These are phyloP conservation scores for Botrytis fragariae DNA, from an alignment of 2,329 filamentous ascomycete genomes.

Conservation along the genomic window DNA sequence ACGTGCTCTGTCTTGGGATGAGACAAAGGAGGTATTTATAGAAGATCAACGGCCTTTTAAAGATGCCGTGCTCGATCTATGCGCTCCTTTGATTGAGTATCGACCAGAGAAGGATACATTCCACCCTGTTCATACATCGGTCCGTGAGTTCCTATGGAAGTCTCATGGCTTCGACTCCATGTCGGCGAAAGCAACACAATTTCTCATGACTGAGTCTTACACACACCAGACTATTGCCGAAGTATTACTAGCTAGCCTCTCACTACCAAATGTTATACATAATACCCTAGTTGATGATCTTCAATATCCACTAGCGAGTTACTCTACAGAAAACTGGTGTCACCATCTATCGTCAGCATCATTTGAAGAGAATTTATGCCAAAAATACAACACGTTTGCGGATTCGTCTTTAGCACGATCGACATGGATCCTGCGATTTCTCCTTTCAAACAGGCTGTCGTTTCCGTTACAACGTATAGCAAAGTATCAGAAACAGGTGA, in stretches of 20 bases:
- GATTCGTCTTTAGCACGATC: slow-evolving; percentile 1
- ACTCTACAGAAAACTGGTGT: slow-evolving; percentile 18
- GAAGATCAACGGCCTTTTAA: slow-evolving; percentile 14
- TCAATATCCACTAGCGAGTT: slow-evolving; percentile 5
- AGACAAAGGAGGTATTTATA: not conserved
- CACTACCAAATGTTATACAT: not conserved
- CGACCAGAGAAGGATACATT: slow-evolving; percentile 12
- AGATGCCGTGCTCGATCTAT: slow-evolving; percentile 11
- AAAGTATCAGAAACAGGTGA: slow-evolving; percentile 14
- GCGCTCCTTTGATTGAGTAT: slow-evolving; percentile 16
- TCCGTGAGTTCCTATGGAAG: slow-evolving; percentile 7
- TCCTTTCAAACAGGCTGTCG: slow-evolving; percentile 5
- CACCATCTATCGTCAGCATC: slow-evolving; percentile 13
- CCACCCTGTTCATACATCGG: not conserved
- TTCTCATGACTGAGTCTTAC: slow-evolving; percentile 14
- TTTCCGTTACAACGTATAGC: slow-evolving; percentile 17
- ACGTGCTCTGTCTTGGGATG: slow-evolving; percentile 16
- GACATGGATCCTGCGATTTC: slow-evolving; percentile 17
- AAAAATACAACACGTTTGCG: not conserved
- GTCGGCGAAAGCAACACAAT: slow-evolving; percentile 14
- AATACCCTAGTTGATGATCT: not conserved
- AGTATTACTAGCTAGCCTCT: slow-evolving; percentile 3
- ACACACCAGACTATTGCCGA: slow-evolving; percentile 10
- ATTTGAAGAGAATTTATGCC: not conserved
- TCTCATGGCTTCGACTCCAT: slow-evolving; percentile 9